These are phyloP conservation scores for Cucurbita argyrosperma DNA, from an alignment of 306 rosid species.

Conservation along the genomic window DNA sequence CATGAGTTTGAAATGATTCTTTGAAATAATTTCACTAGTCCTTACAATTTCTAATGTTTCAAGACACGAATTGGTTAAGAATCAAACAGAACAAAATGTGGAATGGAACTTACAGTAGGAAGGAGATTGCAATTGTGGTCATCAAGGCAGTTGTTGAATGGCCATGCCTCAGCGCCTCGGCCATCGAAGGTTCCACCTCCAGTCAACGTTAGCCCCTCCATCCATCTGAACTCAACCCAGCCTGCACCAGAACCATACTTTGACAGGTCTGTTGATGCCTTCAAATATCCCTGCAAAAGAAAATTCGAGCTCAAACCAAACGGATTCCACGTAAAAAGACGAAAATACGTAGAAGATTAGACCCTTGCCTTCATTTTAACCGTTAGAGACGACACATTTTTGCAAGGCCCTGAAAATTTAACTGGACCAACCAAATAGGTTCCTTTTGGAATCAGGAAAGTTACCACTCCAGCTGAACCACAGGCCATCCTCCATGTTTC, in stretches of 20 bases:
- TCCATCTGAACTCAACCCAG: conserved; percentile 26
- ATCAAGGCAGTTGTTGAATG: conserved; percentile 24
- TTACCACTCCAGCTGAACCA: conserved; percentile 17
- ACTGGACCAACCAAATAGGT: conserved; percentile 30
- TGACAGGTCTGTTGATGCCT: conserved; percentile 28
- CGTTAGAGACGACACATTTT: conserved; percentile 17
- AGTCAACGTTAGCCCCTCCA: conserved; percentile 25
- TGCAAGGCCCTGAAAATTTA: conserved; percentile 27
- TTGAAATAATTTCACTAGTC: neutral
- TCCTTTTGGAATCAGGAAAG: conserved; percentile 26
- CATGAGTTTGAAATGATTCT: neutral
- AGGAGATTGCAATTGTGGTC: conserved; percentile 33
- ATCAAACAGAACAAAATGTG: neutral
- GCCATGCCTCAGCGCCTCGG: conserved; percentile 38
- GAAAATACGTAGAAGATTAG: neutral
- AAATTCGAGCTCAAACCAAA: neutral
- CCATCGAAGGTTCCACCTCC: conserved; percentile 45
- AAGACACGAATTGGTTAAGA: neutral
- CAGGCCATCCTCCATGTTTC: conserved; percentile 33
- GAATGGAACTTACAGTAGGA: conserved; percentile 22
- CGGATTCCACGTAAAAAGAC: neutral
- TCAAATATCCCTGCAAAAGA: conserved; percentile 28
- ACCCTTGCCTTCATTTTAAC: conserved; percentile 26
- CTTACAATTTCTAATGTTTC: neutral
- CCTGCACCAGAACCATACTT: conserved; percentile 22